phyloP scores from a whole-genome alignment of 495 filamentous ascomycete species.

The Peziza echinospora region DNA sequence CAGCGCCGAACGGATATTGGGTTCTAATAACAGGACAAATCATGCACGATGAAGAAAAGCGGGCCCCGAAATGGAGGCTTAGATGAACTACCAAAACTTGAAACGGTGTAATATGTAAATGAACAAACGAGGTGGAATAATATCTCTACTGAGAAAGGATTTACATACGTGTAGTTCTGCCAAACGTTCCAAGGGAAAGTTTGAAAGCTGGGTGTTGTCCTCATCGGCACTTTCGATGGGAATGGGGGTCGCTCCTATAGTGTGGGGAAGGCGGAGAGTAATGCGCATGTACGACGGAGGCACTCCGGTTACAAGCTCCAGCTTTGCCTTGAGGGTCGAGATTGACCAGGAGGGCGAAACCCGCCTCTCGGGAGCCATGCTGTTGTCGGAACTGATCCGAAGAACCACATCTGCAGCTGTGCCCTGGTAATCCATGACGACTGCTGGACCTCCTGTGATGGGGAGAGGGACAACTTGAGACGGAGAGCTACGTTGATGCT shows the following conservation, averaged over 20 bases:
- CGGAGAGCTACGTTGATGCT: slow-evolving; percentile 4
- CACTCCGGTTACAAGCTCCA: slow-evolving; percentile 85
- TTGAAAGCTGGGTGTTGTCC: slow-evolving; percentile 37
- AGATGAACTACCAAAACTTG: too few species aligned
- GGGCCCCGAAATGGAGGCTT: too few species aligned
- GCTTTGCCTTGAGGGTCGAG: slow-evolving; percentile 60
- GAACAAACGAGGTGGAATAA: slow-evolving; percentile 1
- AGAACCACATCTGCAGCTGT: slow-evolving; percentile 65
- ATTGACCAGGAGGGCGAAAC: slow-evolving; percentile 88
- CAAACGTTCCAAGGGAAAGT: slow-evolving; percentile 44
- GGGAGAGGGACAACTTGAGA: slow-evolving; percentile 1
- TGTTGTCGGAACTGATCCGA: slow-evolving; percentile 54
- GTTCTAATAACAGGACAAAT: too few species aligned
- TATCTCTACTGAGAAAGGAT: slow-evolving; percentile 4
- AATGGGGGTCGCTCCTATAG: slow-evolving; percentile 28
- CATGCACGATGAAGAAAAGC: too few species aligned
- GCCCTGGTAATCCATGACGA: slow-evolving; percentile 19
- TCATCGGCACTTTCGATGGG: slow-evolving; percentile 44
- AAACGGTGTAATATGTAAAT: too few species aligned
- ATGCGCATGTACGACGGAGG: slow-evolving; percentile 62
- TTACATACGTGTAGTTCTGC: slow-evolving; percentile 54
- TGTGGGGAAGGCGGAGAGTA: slow-evolving; percentile 33
- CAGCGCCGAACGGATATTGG: too few species aligned
- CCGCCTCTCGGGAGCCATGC: slow-evolving; percentile 52
- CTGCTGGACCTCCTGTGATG: slow-evolving; percentile 7